A percentile compares a stretch with the other conserved stretches of the same genome.
These are phyloP conservation scores for Clavispora asparagi DNA, from an alignment of 805 yeast genomes.

Conservation along the genomic window DNA sequence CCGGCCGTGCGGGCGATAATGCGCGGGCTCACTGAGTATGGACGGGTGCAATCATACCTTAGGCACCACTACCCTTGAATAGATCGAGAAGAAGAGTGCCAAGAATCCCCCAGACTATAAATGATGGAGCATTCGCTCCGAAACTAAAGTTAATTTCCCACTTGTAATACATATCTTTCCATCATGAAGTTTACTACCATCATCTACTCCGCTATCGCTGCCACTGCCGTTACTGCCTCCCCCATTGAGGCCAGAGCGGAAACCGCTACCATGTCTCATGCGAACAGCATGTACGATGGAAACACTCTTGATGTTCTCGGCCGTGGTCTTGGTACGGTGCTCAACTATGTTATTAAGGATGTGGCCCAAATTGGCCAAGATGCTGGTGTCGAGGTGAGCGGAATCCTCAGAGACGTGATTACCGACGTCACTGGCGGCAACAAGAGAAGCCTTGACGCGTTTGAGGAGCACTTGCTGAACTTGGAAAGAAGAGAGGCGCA, in stretches of 20 bases:
- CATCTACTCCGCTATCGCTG: conserved; percentile 4
- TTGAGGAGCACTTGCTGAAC: background rate
- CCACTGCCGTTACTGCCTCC: conserved; percentile 7
- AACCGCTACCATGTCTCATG: background rate
- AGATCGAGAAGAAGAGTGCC: background rate
- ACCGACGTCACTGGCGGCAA: background rate
- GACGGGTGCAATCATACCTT: background rate
- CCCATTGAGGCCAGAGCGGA: conserved; percentile 1
- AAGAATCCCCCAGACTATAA: background rate
- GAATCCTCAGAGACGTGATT: background rate
- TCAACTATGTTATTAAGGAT: background rate
- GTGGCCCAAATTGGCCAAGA: background rate
- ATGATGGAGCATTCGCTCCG: background rate
- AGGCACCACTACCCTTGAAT: background rate
- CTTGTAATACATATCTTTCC: background rate
- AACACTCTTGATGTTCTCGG: background rate
- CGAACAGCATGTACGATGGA: background rate
- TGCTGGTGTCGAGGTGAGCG: background rate
- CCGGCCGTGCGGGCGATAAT: background rate
- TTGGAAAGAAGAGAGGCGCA: background rate
- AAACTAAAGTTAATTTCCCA: background rate
- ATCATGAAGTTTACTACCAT: conserved; percentile 6
- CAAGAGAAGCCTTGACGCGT: background rate
- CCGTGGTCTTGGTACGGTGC: background rate
- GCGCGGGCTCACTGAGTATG: background rate